Percentiles rank a stretch among this genome's conserved stretches.
Evolutionary conservation across 2,329 filamentous ascomycete genomes (phyloP).

Genomic region (Cucurbitaria berberidis): DNA sequence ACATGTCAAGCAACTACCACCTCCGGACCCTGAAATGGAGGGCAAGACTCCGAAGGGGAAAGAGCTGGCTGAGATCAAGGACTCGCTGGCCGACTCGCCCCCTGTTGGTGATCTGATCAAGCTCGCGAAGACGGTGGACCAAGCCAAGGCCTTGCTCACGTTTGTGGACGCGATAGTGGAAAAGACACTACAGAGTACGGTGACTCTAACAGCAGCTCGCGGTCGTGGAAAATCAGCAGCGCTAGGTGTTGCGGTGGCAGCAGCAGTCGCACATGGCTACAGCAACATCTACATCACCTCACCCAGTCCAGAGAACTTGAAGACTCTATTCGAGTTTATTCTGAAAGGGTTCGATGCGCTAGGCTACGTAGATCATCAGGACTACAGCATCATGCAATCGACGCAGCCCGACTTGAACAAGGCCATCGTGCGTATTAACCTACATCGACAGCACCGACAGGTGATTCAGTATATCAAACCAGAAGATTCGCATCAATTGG

Average conservation of each 20-base stretch:
- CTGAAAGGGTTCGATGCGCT: conserved; percentile 98
- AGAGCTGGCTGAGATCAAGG: conserved; percentile 87
- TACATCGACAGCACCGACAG: conserved; percentile 92
- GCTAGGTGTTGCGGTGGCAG: conserved; percentile 90
- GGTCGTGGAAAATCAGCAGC: conserved; percentile 97
- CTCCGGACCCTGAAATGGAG: conserved; percentile 74
- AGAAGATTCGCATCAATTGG: conserved; percentile 91
- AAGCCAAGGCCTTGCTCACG: conserved; percentile 94
- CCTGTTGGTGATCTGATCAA: conserved; percentile 84
- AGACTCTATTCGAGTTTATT: conserved; percentile 96
- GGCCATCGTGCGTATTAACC: conserved; percentile 94
- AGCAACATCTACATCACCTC: conserved; percentile 99
- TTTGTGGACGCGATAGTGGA: conserved; percentile 97
- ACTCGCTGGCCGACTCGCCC: conserved; percentile 81
- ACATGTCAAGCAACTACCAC: conserved; percentile 80
- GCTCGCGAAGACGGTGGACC: conserved; percentile 88
- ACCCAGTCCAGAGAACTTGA: conserved; percentile 96
- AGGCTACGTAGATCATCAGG: conserved; percentile 90
- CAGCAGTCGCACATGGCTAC: conserved; percentile 93
- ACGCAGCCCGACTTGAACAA: conserved; percentile 99
- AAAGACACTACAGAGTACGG: conserved; percentile 92
- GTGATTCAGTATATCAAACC: conserved; percentile 99
- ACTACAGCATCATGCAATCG: conserved; percentile 97
- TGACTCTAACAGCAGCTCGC: conserved; percentile 89
- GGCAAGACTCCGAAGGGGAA: conserved; percentile 71